A percentile compares a stretch with the other conserved stretches of the same genome.
Evolutionary conservation across 2,329 filamentous ascomycete genomes (phyloP).

Genomic region (Stagonosporopsis tanaceti): DNA sequence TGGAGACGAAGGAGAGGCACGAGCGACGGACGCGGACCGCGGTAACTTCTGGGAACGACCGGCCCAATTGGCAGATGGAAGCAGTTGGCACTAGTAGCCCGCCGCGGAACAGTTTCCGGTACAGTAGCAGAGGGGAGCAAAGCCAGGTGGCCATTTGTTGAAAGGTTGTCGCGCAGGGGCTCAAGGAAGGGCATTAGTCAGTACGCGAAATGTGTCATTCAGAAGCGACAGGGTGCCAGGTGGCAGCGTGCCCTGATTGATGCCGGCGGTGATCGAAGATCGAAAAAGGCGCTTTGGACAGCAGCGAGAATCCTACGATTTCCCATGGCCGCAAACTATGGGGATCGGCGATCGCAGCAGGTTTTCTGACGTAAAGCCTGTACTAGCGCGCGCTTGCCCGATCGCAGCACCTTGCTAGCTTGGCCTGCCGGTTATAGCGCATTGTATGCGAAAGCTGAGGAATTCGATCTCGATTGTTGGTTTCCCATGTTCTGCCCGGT

Average conservation of each 20-base stretch:
- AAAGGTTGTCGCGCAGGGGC: not conserved
- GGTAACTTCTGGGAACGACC: conserved; percentile 1
- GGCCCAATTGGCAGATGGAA: not conserved
- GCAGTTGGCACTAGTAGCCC: not conserved
- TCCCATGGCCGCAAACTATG: conserved; percentile 3
- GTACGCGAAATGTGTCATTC: not conserved
- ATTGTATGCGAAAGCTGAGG: conserved; percentile 21
- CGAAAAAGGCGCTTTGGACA: conserved; percentile 1
- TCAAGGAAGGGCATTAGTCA: not conserved
- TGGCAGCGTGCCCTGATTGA: not conserved
- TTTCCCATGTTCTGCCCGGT: conserved; percentile 11
- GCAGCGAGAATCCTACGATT: conserved; percentile 1
- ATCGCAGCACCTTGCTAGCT: conserved; percentile 7
- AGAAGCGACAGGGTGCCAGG: conserved; percentile 3
- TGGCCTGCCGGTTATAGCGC: conserved; percentile 9
- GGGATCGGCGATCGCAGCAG: conserved; percentile 11
- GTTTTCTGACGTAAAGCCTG: conserved; percentile 2
- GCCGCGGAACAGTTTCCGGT: not conserved
- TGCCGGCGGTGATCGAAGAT: conserved; percentile 1
- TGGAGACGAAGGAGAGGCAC: not conserved
- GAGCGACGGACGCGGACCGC: conserved; percentile 1
- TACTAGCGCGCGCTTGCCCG: conserved; percentile 1
- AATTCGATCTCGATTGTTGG: conserved; percentile 18
- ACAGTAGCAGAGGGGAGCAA: not conserved
- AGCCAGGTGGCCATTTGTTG: not conserved